Evolutionary conservation across 2,329 filamentous ascomycete genomes (phyloP).

Genomic region (Fusarium fujikuroi): DNA sequence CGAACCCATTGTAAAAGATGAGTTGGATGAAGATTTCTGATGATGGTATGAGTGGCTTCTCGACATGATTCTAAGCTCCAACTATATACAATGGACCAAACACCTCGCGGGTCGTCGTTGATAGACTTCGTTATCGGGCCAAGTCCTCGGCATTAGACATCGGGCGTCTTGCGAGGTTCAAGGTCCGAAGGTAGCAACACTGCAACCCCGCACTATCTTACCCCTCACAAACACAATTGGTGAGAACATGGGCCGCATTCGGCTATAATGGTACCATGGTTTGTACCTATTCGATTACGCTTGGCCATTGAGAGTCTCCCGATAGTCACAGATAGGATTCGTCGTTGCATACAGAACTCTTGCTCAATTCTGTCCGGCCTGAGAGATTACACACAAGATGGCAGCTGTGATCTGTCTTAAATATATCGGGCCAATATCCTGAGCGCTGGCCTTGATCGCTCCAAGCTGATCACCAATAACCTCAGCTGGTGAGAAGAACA

Average conservation of each 20-base stretch:
- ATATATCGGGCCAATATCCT: too few relatives aligned
- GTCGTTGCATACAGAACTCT: not conserved
- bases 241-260: not conserved
- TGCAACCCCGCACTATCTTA: not conserved
- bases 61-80: not conserved
- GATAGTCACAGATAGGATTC: not conserved
- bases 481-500: not conserved
- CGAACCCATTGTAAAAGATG: not conserved
- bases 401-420: not conserved
- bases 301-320: not conserved
- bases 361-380: not conserved
- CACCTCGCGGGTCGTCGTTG: not conserved
- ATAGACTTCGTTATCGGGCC: not conserved
- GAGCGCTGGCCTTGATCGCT: too few relatives aligned
- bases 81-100: not conserved
- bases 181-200: too few relatives aligned
- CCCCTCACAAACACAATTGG: rapidly evolving
- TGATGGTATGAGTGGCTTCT: not conserved
- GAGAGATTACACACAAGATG: not conserved
- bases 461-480: not conserved
- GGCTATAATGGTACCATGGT: not conserved
- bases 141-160: too few relatives aligned
- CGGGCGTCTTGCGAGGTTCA: too few relatives aligned
- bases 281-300: not conserved
- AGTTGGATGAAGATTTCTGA: not conserved